Evolutionary conservation across 305 asterid genomes (phyloP).

Genomic region (Petunia hybrid): DNA sequence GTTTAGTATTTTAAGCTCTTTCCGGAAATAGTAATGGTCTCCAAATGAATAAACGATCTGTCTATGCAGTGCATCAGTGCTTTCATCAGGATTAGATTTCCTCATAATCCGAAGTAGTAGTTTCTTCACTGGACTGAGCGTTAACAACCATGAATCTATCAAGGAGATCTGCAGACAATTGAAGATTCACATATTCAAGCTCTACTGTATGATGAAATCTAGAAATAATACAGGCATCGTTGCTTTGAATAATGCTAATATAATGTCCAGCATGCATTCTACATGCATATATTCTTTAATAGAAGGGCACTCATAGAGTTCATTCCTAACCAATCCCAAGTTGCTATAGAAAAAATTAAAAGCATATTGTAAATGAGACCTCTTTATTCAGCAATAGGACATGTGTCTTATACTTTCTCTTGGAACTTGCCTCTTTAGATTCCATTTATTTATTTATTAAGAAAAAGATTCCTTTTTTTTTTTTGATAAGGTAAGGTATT

Average conservation of each 20-base stretch:
- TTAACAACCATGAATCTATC: slow-evolving; percentile 84
- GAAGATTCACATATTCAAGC: not conserved
- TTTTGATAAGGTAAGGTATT: not conserved
- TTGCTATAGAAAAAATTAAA: not conserved
- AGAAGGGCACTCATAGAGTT: not conserved
- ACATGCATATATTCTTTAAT: slow-evolving; percentile 1
- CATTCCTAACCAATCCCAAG: not conserved
- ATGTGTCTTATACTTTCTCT: not conserved
- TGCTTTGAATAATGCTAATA: not conserved
- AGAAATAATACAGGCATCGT: not conserved
- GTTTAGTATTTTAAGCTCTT: slow-evolving; percentile 84
- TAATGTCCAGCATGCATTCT: not conserved
- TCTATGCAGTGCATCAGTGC: slow-evolving; percentile 54
- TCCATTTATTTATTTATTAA: not conserved
- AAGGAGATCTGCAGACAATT: slow-evolving; percentile 64
- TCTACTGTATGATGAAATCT: not conserved
- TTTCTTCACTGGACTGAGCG: slow-evolving; percentile 63
- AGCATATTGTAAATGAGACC: not conserved
- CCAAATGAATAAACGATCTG: slow-evolving; percentile 77
- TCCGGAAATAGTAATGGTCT: slow-evolving; percentile 86
- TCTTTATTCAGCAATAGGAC: slow-evolving; percentile 18
- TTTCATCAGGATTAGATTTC: slow-evolving; percentile 61
- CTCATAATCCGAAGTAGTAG: slow-evolving; percentile 78
- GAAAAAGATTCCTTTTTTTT: too few relatives aligned
- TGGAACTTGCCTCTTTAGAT: slow-evolving; percentile 25